Evolutionary conservation across 345 rosid species (phyloP).

Genomic region (Eucalyptus melliodora): DNA sequence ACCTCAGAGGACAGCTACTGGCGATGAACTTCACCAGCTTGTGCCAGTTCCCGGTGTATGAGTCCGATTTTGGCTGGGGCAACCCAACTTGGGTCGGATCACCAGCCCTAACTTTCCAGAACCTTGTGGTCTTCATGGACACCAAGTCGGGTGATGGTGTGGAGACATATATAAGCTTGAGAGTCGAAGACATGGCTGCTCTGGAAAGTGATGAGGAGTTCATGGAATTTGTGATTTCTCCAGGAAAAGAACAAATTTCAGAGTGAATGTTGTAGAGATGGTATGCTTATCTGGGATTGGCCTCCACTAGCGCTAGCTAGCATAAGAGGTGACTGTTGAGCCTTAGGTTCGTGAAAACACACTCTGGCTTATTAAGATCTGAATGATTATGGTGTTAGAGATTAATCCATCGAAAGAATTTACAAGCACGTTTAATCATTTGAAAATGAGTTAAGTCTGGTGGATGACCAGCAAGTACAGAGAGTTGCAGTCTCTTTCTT

Average conservation of each 20-base stretch:
- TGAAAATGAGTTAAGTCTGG: background rate
- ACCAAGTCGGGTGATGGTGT: slow-evolving; percentile 7
- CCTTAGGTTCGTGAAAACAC: too few relatives aligned
- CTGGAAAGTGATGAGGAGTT: slow-evolving; percentile 11
- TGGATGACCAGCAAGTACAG: background rate
- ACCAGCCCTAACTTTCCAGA: slow-evolving; percentile 1
- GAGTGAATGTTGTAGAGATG: background rate
- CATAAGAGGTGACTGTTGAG: too few relatives aligned
- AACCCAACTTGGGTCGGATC: slow-evolving; percentile 9
- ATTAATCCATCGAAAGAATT: background rate
- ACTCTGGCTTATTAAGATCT: too few relatives aligned
- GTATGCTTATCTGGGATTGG: too few relatives aligned
- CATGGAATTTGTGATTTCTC: background rate
- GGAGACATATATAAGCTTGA: slow-evolving; percentile 7
- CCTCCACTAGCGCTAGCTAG: too few relatives aligned
- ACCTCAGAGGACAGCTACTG: slow-evolving; percentile 3
- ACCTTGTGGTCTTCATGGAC: slow-evolving; percentile 7
- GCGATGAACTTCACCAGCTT: slow-evolving; percentile 10
- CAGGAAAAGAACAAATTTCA: background rate
- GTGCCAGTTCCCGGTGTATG: slow-evolving; percentile 19
- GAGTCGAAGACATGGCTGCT: slow-evolving; percentile 9
- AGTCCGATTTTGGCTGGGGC: slow-evolving; percentile 26
- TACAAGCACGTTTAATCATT: background rate
- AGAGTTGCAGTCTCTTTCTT: background rate
- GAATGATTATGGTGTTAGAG: too few relatives aligned